These are phyloP conservation scores for Fraxinus paxiana DNA, from an alignment of 305 asterid genomes.

Conservation along the genomic window DNA sequence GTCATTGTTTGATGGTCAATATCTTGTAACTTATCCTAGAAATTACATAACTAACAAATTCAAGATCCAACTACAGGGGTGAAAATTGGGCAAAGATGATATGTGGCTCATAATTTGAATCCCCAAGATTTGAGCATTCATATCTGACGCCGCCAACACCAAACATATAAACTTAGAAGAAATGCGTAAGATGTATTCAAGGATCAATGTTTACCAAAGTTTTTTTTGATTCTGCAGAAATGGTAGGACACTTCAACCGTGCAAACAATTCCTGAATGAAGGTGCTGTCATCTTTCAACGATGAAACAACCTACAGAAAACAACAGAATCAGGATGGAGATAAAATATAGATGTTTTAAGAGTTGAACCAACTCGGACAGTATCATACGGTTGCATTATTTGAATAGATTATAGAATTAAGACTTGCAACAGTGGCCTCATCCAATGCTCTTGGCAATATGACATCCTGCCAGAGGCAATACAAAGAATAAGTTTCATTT, in stretches of 20 bases:
- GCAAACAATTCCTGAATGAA: constrained; percentile 83
- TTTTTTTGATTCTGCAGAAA: constrained; percentile 69
- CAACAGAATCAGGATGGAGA: constrained; percentile 23
- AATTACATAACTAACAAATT: not conserved
- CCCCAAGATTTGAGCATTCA: not conserved
- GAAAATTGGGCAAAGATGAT: not conserved
- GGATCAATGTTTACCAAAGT: constrained; percentile 48
- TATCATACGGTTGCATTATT: constrained; percentile 82
- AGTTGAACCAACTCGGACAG: constrained; percentile 15
- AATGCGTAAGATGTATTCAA: not conserved
- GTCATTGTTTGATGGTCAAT: not conserved
- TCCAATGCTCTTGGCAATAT: constrained; percentile 78
- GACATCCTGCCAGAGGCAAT: constrained; percentile 68
- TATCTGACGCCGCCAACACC: not conserved
- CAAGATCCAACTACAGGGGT: not conserved
- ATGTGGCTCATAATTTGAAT: not conserved
- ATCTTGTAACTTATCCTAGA: not conserved
- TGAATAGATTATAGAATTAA: constrained; percentile 71
- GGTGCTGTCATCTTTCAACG: constrained; percentile 77
- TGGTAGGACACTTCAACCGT: constrained; percentile 62
- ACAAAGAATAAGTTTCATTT: constrained; percentile 27
- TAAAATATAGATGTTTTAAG: constrained; percentile 10
- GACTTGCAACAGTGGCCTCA: constrained; percentile 62
- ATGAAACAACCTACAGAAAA: constrained; percentile 65
- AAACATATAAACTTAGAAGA: not conserved